Percentiles rank a stretch among this genome's conserved stretches.
Evolutionary conservation across 1,284 basidiomycete species (phyloP).

Genomic region (Sanghuangporus baumii): DNA sequence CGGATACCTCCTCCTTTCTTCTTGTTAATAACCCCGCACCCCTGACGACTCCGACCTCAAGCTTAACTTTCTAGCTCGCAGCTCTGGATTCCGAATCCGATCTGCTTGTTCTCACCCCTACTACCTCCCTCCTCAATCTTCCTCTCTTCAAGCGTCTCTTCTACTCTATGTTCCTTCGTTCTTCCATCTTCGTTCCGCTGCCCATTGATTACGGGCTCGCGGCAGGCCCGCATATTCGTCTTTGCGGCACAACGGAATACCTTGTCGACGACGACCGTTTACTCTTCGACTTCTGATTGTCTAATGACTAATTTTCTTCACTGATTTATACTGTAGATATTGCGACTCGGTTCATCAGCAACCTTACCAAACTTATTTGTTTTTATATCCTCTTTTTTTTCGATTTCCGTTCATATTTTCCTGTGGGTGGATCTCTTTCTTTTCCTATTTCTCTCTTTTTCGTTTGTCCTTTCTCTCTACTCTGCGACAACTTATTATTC

Average conservation of each 20-base stretch:
- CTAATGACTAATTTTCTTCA: neutral
- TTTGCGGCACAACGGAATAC: no score
- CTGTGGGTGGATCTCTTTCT: neutral
- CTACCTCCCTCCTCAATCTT: neutral
- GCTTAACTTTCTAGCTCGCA: neutral
- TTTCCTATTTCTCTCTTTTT: neutral
- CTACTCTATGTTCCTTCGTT: neutral
- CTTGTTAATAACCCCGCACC: neutral
- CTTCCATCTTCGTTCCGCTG: neutral
- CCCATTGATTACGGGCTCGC: conserved; percentile 3
- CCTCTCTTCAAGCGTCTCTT: neutral
- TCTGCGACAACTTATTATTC: neutral
- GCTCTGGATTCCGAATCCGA: neutral
- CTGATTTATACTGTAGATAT: conserved; percentile 3
- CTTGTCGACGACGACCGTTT: neutral
- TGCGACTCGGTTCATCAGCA: neutral
- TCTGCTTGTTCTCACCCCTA: neutral
- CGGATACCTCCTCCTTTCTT: neutral
- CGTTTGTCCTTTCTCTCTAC: neutral
- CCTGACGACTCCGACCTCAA: neutral
- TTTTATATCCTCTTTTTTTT: neutral
- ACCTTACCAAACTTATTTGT: neutral
- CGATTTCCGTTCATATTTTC: neutral
- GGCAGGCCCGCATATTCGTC: neutral
- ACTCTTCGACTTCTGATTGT: neutral